Evolutionary conservation across 305 asterid genomes (phyloP).

Genomic region (Fraxinus xanthoxyloides): DNA sequence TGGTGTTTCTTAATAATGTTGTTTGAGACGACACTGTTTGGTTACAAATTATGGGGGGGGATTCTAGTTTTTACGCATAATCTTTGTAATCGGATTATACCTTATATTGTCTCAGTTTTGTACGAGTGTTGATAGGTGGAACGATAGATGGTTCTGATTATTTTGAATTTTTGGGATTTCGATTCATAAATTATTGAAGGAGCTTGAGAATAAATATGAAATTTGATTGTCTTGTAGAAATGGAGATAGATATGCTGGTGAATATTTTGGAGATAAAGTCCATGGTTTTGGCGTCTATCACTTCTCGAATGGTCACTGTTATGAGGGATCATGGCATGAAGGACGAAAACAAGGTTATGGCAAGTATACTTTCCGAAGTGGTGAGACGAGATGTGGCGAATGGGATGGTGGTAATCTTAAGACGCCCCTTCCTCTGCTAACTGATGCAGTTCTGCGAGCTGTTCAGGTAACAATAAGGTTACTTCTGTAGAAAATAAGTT

Average conservation of each 20-base stretch:
- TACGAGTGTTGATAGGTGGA: neutral
- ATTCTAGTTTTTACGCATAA: neutral
- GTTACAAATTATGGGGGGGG: neutral
- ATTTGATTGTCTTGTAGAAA: slow-evolving; percentile 33
- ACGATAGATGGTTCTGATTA: neutral
- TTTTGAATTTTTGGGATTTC: neutral
- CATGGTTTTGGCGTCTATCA: slow-evolving; percentile 54
- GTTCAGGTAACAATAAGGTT: slow-evolving; percentile 33
- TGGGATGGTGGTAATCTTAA: slow-evolving; percentile 49
- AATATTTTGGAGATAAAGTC: slow-evolving; percentile 56
- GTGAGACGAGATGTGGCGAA: slow-evolving; percentile 48
- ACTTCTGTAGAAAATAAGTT: neutral
- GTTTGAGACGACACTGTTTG: neutral
- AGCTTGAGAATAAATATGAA: neutral
- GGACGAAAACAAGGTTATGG: slow-evolving; percentile 56
- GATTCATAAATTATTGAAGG: neutral
- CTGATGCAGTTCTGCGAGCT: slow-evolving; percentile 30
- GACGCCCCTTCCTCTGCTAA: slow-evolving; percentile 30
- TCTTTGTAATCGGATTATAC: neutral
- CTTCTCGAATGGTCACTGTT: slow-evolving; percentile 50
- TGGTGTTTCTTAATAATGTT: neutral
- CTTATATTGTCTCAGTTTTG: neutral
- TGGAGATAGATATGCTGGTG: slow-evolving; percentile 52
- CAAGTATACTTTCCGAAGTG: slow-evolving; percentile 43
- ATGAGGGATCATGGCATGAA: slow-evolving; percentile 61